A percentile compares a stretch with the other conserved stretches of the same genome.
Conservation (phyloP, 129 eudicot species). For the Pittosporum tobira region DNA sequence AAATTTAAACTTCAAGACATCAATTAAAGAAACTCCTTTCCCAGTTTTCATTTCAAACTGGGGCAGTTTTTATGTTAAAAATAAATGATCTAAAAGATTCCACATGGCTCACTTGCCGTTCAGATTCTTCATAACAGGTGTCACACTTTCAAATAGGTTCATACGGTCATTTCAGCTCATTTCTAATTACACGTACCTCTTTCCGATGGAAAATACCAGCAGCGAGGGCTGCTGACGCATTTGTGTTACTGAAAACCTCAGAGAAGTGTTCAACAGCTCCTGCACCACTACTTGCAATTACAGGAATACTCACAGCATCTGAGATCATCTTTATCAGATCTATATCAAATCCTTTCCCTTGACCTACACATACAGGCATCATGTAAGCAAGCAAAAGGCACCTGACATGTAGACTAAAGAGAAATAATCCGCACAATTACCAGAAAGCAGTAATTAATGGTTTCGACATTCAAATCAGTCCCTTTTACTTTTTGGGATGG, state of each 20-base stretch:
- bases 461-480: not conserved
- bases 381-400: not conserved
- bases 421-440: not conserved
- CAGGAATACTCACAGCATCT: conserved; percentile 94
- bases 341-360: conserved; percentile 91
- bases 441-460: not conserved
- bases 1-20: too few species aligned
- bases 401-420: not conserved
- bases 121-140: too few species aligned
- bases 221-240: conserved; percentile 99
- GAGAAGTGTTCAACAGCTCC: conserved; percentile 76
- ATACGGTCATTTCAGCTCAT: not conserved
- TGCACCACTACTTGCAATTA: conserved; percentile 98
- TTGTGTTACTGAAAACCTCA: conserved; percentile 68
- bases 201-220: conserved; percentile 96
- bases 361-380: conserved; percentile 41
- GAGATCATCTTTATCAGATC: conserved; percentile 67
- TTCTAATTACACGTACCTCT: conserved; percentile 49
- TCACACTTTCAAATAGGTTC: too few species aligned
- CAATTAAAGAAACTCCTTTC: too few species aligned
- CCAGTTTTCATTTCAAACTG: too few species aligned
- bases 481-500: not conserved
- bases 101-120: too few species aligned
- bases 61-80: too few species aligned
- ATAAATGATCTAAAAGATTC: too few species aligned